Base-by-base conservation (phyloP, 495 filamentous ascomycete species). In the Lasiosphaeria hispida region DNA sequence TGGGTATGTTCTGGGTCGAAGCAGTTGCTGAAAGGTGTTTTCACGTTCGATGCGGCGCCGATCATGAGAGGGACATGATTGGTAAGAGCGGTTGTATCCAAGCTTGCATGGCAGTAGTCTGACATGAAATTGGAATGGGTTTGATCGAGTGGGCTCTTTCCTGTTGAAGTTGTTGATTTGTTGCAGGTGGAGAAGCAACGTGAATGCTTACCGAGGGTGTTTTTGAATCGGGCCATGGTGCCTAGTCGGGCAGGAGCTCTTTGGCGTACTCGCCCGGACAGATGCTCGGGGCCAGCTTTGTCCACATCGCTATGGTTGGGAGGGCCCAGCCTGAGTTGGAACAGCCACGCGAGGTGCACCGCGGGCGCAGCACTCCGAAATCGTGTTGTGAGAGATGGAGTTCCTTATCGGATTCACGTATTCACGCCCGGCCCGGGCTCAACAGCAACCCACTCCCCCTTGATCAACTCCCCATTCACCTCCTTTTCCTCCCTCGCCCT, bases 391-490 rank as follows among this genome's bases (percentile, higher is more conserved):
- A 44, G 42, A 44, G 42, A 44, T 44, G 17, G 42, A 44, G 42
- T 44, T 44, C 42, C 42, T 44, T 44, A 44, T 44, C 42, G 17
- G 42, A 44, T 44, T 44, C 42, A 44, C 42, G 42, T 44, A 44
- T 44, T 44, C 42, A 44, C 42, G 42, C 42, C 42, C 42, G 42
- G 42, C 42, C 42, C 42, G 44, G 45, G 45, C 45, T 48, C 23
- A 48, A 35, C 45, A 48, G 19, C 45, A 48, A 48, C 45, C 45
- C 45, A 48, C 45, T 48, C 45, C 44, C 44, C 44, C 44, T 48
- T 48, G 44, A 48, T 30, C 44, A 48, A 48, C 44, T 48, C 44
- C 44, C 44, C 18, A 48, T 48, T 48, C 19, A 35, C 45, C 23
- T 35, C 45, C 45, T 48, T 35, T 35, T 48, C 45, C 45, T 48